These are phyloP conservation scores for Kockiozyma suomiensis DNA, from an alignment of 805 yeast species.

Conservation along the genomic window DNA sequence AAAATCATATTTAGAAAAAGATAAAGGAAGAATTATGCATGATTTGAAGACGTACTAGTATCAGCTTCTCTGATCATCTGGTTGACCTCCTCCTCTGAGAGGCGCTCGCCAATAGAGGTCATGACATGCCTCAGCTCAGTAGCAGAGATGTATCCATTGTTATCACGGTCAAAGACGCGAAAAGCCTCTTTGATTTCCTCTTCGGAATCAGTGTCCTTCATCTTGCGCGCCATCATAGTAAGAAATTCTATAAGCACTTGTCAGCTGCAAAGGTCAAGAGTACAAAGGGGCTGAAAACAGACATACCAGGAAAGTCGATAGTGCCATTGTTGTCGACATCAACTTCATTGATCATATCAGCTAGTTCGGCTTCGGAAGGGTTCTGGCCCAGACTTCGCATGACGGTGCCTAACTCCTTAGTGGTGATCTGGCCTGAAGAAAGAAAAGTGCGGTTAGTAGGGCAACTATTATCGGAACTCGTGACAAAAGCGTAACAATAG, in stretches of 20 bases:
- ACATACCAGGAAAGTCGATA: constrained; percentile 64
- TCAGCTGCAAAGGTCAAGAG: background rate
- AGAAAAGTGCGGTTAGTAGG: background rate
- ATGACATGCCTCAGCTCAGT: constrained; percentile 96
- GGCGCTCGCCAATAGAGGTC: constrained; percentile 95
- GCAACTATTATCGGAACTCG: no score
- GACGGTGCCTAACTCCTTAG: constrained; percentile 94
- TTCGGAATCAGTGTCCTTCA: constrained; percentile 95
- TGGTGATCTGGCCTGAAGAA: constrained; percentile 68
- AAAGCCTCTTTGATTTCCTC: constrained; percentile 97
- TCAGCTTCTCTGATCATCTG: constrained; percentile 97
- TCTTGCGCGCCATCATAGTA: constrained; percentile 87
- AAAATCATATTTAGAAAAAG: constrained; percentile 2
- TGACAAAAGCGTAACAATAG: background rate
- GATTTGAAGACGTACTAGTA: constrained; percentile 51
- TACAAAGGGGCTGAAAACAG: background rate
- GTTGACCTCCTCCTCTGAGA: constrained; percentile 95
- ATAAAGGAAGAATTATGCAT: background rate
- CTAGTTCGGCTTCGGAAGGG: constrained; percentile 93
- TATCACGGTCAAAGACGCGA: constrained; percentile 91
- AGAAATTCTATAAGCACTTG: constrained; percentile 57
- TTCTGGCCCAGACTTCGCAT: constrained; percentile 99
- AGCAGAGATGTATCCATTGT: constrained; percentile 95
- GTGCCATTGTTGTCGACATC: constrained; percentile 93
- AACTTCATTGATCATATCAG: constrained; percentile 96